Evolutionary conservation across 1,284 basidiomycete species (phyloP), one percentile per base, ranked within the genome.

Genomic region (Microbotryum lychnidis-dioicae): DNA sequence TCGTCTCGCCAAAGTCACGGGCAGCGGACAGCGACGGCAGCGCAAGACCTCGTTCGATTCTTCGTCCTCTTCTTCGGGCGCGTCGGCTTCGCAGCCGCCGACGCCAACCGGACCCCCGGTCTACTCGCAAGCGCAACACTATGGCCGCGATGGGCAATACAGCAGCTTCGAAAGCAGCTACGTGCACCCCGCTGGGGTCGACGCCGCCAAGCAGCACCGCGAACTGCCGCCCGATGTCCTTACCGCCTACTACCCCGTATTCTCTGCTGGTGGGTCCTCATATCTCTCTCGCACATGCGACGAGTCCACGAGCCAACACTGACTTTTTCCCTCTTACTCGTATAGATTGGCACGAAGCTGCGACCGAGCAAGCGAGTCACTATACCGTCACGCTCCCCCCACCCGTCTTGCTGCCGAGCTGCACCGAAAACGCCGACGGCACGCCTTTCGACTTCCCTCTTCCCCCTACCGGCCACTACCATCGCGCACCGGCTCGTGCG

Each of bases 211-310:
- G 49, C 12, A 27, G 45, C 9, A 33, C 52, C 31, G 50, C 46
- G 33, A 18, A 14, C 45, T 29, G 48, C 46, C 48, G 47, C 52
- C 29, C 45, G 48, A 42, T 50, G 46, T 21, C 48, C 57, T 21
- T 54, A 68, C 67, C 23, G 67, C 64, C 2, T 68, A 66, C 60
- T 68, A 68, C 54, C 67, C 67, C 10, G 56, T 68, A 42, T 63
- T 63, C 54, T 50, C 52, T 45, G 61, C 57, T 54, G 37, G 37
- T 42, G 12, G 9, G 37, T 42, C 5, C 37, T 42, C 37, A 3
- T 16, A 6, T 42, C 2, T 12, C 12, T 42, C 37, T 16, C 37
- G 16, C 16, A 12, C 16, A 18, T 42, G 37, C 37, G 14, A 3
- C 37, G 16, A 42, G 37, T 16, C 37, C 12, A 18, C 16, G 37